Evolutionary conservation across 768 basidiomycete genomes (phyloP), one percentile per base, ranked within the genome.

Genomic region (Trametes cinnabarina): DNA sequence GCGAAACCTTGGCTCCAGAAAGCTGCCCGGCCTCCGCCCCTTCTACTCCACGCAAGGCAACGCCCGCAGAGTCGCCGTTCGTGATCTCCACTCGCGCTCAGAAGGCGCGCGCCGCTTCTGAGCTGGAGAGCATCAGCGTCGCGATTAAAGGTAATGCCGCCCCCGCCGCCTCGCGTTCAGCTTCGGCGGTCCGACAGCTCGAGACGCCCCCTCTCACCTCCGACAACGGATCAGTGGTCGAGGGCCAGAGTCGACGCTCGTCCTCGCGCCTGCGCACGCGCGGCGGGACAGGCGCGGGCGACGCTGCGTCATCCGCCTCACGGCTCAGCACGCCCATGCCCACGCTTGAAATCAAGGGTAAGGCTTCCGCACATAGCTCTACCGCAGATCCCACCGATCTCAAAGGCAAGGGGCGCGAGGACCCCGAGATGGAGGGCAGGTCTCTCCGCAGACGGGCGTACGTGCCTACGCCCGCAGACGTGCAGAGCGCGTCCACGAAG

Each of bases 41-140:
- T 3, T 54, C 62, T 22, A 63, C 56, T 5, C 61, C 61, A 1
- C 39, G 61, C 4, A 57, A 58, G 42, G 56, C 52, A 17, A 57
- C 61, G 32, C 61, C 61, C 22, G 42, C 63, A 12, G 37, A 32
- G 30, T 12, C 58, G 6, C 40, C 79, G 25, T 82, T 79, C 64
- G 81, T 82, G 44, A 85, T 86, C 46, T 76, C 84, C 28, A 83
- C 85, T 35, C 83, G 85, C 46, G 64, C 76, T 69, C 55, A 86
- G 82, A 84, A 80, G 65, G 76, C 75, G 15, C 70, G 72, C 40
- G 66, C 69, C 65, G 71, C 60, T 37, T 62, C 64, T 63, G 69
- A 58, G 56, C 52, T 63, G 5, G 62, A 55, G 22, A 63, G 65
- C 51, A 44, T 55, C 41, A 56, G 59, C 56, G 47, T 66, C 48